phyloP scores from a whole-genome alignment of 495 filamentous ascomycete genomes.

The Neurospora sp. region DNA sequence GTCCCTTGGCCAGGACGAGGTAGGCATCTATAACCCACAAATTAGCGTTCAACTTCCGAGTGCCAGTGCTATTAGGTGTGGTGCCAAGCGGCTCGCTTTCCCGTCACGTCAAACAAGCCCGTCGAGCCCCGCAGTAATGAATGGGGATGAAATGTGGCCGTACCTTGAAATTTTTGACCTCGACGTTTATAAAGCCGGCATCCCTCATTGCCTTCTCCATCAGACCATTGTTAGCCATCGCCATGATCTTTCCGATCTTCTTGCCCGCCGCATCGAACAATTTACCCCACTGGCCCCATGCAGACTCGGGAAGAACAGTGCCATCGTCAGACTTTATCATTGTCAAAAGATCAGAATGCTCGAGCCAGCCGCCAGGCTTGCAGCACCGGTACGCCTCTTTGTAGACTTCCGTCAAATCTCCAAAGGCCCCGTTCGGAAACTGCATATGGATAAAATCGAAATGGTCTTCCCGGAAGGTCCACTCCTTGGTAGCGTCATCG shows the following conservation, averaged over 20 bases:
- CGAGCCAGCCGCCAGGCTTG: conserved; percentile 26
- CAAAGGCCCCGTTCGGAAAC: conserved; percentile 36
- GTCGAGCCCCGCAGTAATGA: neutral
- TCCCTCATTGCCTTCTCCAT: conserved; percentile 34
- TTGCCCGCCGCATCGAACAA: conserved; percentile 12
- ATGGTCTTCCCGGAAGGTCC: conserved; percentile 31
- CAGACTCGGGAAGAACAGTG: neutral
- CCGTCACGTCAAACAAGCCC: neutral
- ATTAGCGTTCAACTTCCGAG: neutral
- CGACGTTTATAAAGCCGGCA: conserved; percentile 46
- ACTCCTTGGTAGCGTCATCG: conserved; percentile 37
- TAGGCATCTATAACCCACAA: conserved; percentile 31
- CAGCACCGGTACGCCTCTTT: conserved; percentile 22
- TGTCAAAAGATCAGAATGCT: conserved; percentile 38
- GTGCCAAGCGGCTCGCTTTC: neutral
- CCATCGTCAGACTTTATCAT: conserved; percentile 38
- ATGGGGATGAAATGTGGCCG: neutral
- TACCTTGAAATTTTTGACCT: conserved; percentile 30
- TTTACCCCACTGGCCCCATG: neutral
- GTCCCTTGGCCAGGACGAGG: conserved; percentile 50
- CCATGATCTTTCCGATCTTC: conserved; percentile 15
- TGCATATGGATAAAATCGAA: conserved; percentile 54
- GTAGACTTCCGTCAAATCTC: conserved; percentile 38
- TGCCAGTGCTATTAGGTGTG: neutral
- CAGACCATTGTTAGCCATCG: conserved; percentile 29